Evolutionary conservation across 768 basidiomycete species (phyloP).

Genomic region (Tulasnella sp.): DNA sequence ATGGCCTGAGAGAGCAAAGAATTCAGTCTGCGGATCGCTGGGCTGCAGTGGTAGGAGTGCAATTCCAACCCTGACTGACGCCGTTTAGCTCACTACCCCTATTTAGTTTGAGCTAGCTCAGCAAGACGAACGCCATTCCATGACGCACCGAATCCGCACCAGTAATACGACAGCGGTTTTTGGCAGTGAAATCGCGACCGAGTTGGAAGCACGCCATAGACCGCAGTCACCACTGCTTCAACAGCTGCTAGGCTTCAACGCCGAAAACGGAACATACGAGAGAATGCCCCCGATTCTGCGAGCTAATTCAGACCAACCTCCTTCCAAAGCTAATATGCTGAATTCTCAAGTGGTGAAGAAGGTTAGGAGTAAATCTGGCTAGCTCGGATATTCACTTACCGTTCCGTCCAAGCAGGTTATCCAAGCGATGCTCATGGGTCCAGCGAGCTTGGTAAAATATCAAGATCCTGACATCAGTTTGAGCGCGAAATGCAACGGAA

Average conservation of each 20-base stretch:
- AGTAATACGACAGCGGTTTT: background rate
- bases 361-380: background rate
- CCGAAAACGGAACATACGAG: background rate
- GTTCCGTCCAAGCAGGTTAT: background rate
- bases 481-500: background rate
- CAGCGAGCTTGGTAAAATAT: background rate
- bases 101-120: background rate
- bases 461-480: background rate
- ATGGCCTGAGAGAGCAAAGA: background rate
- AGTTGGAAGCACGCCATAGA: background rate
- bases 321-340: background rate
- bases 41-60: background rate
- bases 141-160: background rate
- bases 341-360: background rate
- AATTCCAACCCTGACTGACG: background rate
- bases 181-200: background rate
- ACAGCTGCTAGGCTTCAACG: background rate
- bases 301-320: background rate
- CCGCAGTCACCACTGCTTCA: background rate
- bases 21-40: background rate
- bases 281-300: background rate
- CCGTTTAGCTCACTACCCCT: background rate
- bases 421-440: background rate
- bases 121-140: background rate
- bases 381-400: background rate